Evolutionary conservation across 108 stramenopile species (phyloP).

Genomic region (Cyclotella atomus): DNA sequence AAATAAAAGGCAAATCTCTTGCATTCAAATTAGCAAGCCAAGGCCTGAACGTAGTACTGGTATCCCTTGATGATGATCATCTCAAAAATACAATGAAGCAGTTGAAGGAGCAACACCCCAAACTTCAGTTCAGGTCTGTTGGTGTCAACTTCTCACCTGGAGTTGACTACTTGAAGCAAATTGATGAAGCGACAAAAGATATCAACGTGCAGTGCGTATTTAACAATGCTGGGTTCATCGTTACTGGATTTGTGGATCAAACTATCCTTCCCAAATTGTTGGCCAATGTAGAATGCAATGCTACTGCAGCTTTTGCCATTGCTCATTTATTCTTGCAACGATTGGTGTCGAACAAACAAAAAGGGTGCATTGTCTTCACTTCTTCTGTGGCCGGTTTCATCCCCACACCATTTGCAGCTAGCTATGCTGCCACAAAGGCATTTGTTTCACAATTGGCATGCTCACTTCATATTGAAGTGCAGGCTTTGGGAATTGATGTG

Average conservation of each 20-base stretch:
- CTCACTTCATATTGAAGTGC: slow-evolving; percentile 89
- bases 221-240: slow-evolving; percentile 99
- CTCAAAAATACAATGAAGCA: slow-evolving; percentile 87
- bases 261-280: slow-evolving; percentile 86
- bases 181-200: slow-evolving; percentile 87
- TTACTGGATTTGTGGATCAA: slow-evolving; percentile 98
- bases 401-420: slow-evolving; percentile 97
- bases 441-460: slow-evolving; percentile 94
- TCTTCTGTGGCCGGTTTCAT: slow-evolving; percentile 97
- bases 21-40: slow-evolving; percentile 91
- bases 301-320: slow-evolving; percentile 92
- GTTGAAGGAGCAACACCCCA: slow-evolving; percentile 76
- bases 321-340: slow-evolving; percentile 92
- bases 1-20: slow-evolving; percentile 35
- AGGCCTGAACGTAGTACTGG: slow-evolving; percentile 98
- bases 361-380: slow-evolving; percentile 96
- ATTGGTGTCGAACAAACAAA: slow-evolving; percentile 73
- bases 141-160: slow-evolving; percentile 88
- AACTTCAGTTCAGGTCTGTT: slow-evolving; percentile 89
- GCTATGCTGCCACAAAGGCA: slow-evolving; percentile 99
- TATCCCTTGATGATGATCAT: slow-evolving; percentile 91
- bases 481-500: slow-evolving; percentile 94
- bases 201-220: slow-evolving; percentile 90
- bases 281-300: slow-evolving; percentile 98
- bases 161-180: slow-evolving; percentile 86